Evolutionary conservation across 371 early-diverging fungal genomes (phyloP), one percentile per base, ranked within the genome.

Genomic region (Apophysomyces sp.): DNA sequence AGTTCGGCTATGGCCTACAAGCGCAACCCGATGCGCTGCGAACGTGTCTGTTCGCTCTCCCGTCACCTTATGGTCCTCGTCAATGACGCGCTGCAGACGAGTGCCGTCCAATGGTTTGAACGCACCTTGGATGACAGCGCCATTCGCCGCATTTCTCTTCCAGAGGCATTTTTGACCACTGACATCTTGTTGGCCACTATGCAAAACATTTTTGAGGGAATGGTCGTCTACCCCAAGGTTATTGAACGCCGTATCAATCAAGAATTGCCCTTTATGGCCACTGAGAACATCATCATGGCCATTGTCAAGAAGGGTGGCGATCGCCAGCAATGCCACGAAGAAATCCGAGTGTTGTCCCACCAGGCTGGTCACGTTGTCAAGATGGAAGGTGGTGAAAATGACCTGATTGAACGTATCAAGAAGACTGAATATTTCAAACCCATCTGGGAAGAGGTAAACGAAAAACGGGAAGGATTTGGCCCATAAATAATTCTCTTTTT

Each of bases 1-100:
- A 91, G 92, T 36, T 95, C 96, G 32, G 99, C 99, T 56, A 98
- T 98, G 99, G 98, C 99, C 58, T 98, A 98, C 84, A 98, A 98
- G 91, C 93, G 98, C 69, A 98, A 98, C 86, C 99, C 99, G 32
- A 98, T 98, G 98, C 91, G 97, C 52, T 93, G 91, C 68, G 99
- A 98, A 72, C 94, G 99, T 67, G 92, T 95, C 32, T 97, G 98
- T 84, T 89, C 94, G 31, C 86, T 98, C 57, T 78, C 96, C n/a
- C 93, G 98, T 58, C 98, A 98, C 73, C 82, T 98, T 65, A 94
- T 96, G 91, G 82, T 92, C n/a, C 86, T 98, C 9, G 85, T 89
- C 57, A 88, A 88, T 69, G 91, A 98, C 74, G 90, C 95, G 31
- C 78, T 93, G 41, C 89, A 93, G 62, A 98, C 98, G 24, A 89